Evolutionary conservation across 768 basidiomycete species (phyloP).

Genomic region (Dacryopinax primogenitus): DNA sequence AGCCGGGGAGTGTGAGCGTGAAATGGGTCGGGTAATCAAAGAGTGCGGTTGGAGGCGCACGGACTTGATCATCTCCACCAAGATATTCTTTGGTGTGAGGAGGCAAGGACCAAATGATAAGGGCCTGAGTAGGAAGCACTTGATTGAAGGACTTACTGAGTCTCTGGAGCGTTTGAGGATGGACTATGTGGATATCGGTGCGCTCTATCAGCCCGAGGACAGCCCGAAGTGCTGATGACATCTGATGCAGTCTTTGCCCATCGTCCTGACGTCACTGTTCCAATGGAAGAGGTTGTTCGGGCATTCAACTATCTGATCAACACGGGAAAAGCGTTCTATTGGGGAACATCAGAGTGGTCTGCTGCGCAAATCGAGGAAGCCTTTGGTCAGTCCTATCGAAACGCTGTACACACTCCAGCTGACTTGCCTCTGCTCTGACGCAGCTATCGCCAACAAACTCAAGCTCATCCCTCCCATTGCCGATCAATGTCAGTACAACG

Average conservation of each 20-base stretch:
- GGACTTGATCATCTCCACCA: slow-evolving; percentile 65
- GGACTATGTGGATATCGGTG: slow-evolving; percentile 59
- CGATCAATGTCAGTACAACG: slow-evolving; percentile 50
- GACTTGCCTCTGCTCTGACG: neutral
- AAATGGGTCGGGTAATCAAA: slow-evolving; percentile 72
- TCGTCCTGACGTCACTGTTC: slow-evolving; percentile 38
- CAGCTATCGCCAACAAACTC: slow-evolving; percentile 49
- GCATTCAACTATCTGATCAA: slow-evolving; percentile 71
- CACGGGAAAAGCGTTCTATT: slow-evolving; percentile 41
- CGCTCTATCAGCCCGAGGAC: neutral
- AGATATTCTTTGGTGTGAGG: slow-evolving; percentile 59
- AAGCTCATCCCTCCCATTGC: slow-evolving; percentile 56
- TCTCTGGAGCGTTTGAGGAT: slow-evolving; percentile 54
- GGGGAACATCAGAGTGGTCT: slow-evolving; percentile 68
- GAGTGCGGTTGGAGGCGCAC: slow-evolving; percentile 55
- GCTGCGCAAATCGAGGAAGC: slow-evolving; percentile 57
- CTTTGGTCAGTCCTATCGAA: neutral
- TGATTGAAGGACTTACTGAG: slow-evolving; percentile 62
- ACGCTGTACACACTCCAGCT: neutral
- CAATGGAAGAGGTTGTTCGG: slow-evolving; percentile 61
- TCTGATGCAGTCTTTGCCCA: slow-evolving; percentile 43
- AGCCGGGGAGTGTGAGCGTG: slow-evolving; percentile 53
- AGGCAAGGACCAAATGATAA: slow-evolving; percentile 43
- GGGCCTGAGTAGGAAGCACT: slow-evolving; percentile 7
- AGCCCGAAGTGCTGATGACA: neutral